Evolutionary conservation across 345 rosid genomes (phyloP).

Genomic region (Bruguiera gymnorhiza): DNA sequence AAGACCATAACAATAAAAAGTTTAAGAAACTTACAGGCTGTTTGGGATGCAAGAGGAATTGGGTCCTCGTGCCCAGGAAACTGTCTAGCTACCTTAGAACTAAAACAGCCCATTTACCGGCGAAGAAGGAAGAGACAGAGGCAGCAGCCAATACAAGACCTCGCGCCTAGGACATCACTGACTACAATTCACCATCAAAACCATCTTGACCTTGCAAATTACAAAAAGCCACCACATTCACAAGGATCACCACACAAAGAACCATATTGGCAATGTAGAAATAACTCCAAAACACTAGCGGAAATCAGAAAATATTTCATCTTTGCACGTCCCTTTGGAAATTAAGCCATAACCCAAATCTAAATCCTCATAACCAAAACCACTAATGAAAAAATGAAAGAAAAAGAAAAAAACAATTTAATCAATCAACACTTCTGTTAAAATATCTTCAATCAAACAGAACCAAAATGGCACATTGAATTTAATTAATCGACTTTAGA

Average conservation of each 20-base stretch:
- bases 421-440: too few species aligned
- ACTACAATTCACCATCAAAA: conserved; percentile 22
- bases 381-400: too few species aligned
- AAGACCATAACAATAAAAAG: not conserved
- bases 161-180: conserved; percentile 8
- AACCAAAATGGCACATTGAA: too few species aligned
- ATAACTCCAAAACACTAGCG: not conserved
- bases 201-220: conserved; percentile 30
- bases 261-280: not conserved
- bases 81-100: conserved; percentile 62
- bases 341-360: too few species aligned
- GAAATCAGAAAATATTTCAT: not conserved
- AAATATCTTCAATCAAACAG: too few species aligned
- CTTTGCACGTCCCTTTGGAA: not conserved
- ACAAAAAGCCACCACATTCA: not conserved
- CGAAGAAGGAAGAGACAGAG: conserved; percentile 8
- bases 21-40: conserved; percentile 65
- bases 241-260: conserved; percentile 10
- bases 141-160: conserved; percentile 14
- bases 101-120: conserved; percentile 93
- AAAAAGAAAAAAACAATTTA: too few species aligned
- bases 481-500: too few species aligned
- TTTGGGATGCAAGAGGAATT: conserved; percentile 75
- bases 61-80: conserved; percentile 91
- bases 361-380: too few species aligned